Evolutionary conservation across 176 grass and related monocot genomes (phyloP), one percentile per base, ranked within the genome.

Genomic region (Phoenix dactylifera): DNA sequence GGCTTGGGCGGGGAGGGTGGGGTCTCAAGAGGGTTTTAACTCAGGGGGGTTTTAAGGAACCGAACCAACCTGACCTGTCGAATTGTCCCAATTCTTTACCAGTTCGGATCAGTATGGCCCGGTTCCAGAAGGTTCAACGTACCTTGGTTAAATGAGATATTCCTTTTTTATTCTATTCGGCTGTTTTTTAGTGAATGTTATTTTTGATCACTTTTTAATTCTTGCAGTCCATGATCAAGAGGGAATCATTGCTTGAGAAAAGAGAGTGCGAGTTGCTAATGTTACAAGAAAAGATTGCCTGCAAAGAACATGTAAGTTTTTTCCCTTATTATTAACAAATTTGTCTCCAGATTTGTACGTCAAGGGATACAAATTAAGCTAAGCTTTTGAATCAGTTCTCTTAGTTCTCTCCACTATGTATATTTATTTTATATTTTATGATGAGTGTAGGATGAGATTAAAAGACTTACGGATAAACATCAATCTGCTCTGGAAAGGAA

Each of bases 271-370:
- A 92, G 51, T 51, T 98, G 25, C 78, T 92, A 51, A 67, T 92
- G 76, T 83, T 98, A 49, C 88, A 86, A 79, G 84, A 92, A 67
- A 89, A 73, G 1, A 86, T 92, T 62, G 76, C 72, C 52, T 80
- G 82, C 67, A 89, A 92, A 74, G 84, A 89, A 80, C 76, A 76
- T 61, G 84, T 92, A 78, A 32, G 58, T 7, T 55, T 65, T 80
- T 56, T 55, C 44, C 14, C 60, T 24, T 32, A 54, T 73, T 44
- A 44, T 44, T 44, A 44, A 44, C 35, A 44, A 44, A 14, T 44
- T 44, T 44, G 9, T 44, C 35, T 44, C 1, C 35, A 2, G 35
- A 14, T 44, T 0, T 10, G 35, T 44, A 12, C 1, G 2, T 44
- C 10, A 44, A 44, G 35, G 35, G 35, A 44, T 44, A 44, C 2